Base-by-base conservation (phyloP, 2,329 filamentous ascomycete genomes). In the Malbranchea cinnamomea region DNA sequence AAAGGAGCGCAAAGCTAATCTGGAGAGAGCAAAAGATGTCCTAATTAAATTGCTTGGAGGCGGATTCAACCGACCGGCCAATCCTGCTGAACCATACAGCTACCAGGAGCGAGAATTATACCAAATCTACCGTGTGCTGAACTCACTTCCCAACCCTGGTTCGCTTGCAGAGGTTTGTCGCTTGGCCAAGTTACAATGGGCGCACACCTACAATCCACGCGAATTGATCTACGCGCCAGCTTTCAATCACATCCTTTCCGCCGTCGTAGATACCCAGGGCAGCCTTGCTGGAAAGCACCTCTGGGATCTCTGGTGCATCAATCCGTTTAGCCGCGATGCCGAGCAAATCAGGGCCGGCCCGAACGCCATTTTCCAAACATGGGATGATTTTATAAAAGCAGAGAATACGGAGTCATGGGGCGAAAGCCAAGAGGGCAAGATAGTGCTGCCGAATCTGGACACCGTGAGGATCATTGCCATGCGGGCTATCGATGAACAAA, bases 181-280 rank as follows among this genome's bases (percentile, higher is more conserved):
- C n/a, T 27, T 45, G 6, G 34, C 39, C 13, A 38, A 39, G 5
- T 33, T 40, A 26, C 24, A 30, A 15, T 39, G 38, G 37, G 37
- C 37, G 12, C 23, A 28, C 12, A n/a, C n/a, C n/a, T n/a, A n/a
- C n/a, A 24, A 32, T 11, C 33, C 33, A 9, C 42, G 33, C 18
- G 37, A 45, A 25, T 41, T 44, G 32, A 42, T 60, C 16, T 46
- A 54, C 8, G 41, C 54, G 0, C 43, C 46, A 3, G 48, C 62
- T 4, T 71, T 73, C 54, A 64, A 71, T 36, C 41, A 45, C 11
- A 37, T 72, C 5, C 61, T 78, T 5, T 53, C 60, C 24, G 67
- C 64, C n/a, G 53, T 73, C 6, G 60, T 68, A 2, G 57, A 63
- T 16, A 52, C 53, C 0, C 57, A 62, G 26, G 65, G 63, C 31